phyloP scores from a whole-genome alignment of 768 basidiomycete genomes.

The Asterophora lycoperdoides region DNA sequence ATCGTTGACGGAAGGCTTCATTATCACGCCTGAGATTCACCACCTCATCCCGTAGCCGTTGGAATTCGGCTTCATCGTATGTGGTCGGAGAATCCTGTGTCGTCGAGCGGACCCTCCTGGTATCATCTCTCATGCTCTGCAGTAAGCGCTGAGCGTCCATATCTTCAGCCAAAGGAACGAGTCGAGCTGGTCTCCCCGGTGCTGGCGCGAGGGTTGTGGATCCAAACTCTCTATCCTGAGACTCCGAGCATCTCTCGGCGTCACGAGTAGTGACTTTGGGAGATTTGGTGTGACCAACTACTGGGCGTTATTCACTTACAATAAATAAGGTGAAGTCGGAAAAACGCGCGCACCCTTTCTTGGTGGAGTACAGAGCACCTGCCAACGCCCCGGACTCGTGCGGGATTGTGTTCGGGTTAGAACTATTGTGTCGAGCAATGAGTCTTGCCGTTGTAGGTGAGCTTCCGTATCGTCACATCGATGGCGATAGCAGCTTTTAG shows the following conservation, averaged over 20 bases:
- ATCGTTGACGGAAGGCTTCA: no score
- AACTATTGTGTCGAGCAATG: no score
- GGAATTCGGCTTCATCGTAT: not conserved
- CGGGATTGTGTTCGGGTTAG: no score
- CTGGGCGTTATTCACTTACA: no score
- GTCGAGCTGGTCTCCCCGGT: not conserved
- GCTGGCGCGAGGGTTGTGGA: not conserved
- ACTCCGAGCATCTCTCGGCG: not conserved
- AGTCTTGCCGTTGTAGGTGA: no score
- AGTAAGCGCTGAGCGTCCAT: slow-evolving; percentile 5
- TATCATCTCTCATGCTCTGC: slow-evolving; percentile 9
- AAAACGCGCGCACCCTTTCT: no score
- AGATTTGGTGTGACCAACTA: not conserved
- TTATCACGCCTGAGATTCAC: slow-evolving; percentile 5
- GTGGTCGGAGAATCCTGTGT: no score
- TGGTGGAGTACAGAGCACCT: no score
- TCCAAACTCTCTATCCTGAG: not conserved
- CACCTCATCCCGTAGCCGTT: slow-evolving; percentile 5
- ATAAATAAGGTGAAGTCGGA: no score
- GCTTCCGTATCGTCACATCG: no score
- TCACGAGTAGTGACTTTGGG: not conserved
- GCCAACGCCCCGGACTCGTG: no score
- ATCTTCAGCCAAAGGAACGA: slow-evolving; percentile 3
- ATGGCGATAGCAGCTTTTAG: no score
- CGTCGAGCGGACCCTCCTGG: slow-evolving; percentile 2